phyloP scores from a whole-genome alignment of 2,329 filamentous ascomycete species.

The Nothophoma quercina region DNA sequence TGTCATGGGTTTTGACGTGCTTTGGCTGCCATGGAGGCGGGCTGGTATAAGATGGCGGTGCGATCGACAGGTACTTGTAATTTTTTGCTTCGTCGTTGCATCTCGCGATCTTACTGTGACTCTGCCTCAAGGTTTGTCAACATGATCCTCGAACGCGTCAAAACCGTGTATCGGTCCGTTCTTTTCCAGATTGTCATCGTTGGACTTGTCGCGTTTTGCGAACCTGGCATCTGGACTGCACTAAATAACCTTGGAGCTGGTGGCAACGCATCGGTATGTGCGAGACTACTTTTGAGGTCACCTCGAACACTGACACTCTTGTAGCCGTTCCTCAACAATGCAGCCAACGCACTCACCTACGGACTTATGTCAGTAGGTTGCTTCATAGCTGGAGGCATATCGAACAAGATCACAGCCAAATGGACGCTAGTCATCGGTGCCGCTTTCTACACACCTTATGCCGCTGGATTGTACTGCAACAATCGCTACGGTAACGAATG shows the following conservation, averaged over 20 bases:
- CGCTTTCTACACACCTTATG: slow-evolving; percentile 7
- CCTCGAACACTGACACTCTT: background rate
- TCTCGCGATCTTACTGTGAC: too few species aligned
- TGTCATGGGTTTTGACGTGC: slow-evolving; percentile 1
- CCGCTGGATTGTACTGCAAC: slow-evolving; percentile 5
- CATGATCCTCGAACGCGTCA: background rate
- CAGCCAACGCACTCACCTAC: slow-evolving; percentile 2
- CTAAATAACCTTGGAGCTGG: slow-evolving; percentile 8
- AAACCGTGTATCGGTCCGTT: slow-evolving; percentile 1
- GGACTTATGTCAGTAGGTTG: slow-evolving; percentile 9
- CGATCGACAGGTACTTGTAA: too few species aligned
- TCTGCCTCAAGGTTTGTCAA: background rate
- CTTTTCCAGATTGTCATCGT: slow-evolving; percentile 7
- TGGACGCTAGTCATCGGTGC: slow-evolving; percentile 5
- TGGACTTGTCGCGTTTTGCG: slow-evolving; percentile 4
- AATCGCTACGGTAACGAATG: slow-evolving; percentile 8
- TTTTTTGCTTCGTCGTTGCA: too few species aligned
- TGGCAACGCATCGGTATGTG: slow-evolving; percentile 2
- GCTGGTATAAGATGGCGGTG: background rate
- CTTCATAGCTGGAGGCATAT: slow-evolving; percentile 4
- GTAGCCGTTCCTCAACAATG: slow-evolving; percentile 5
- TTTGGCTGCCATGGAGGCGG: background rate
- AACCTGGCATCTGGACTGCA: slow-evolving; percentile 6
- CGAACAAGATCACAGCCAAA: slow-evolving; percentile 5
- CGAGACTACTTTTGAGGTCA: too few species aligned